These are phyloP conservation scores for Aureobasidium sp. DNA, from an alignment of 2,329 filamentous ascomycete genomes.

Conservation along the genomic window DNA sequence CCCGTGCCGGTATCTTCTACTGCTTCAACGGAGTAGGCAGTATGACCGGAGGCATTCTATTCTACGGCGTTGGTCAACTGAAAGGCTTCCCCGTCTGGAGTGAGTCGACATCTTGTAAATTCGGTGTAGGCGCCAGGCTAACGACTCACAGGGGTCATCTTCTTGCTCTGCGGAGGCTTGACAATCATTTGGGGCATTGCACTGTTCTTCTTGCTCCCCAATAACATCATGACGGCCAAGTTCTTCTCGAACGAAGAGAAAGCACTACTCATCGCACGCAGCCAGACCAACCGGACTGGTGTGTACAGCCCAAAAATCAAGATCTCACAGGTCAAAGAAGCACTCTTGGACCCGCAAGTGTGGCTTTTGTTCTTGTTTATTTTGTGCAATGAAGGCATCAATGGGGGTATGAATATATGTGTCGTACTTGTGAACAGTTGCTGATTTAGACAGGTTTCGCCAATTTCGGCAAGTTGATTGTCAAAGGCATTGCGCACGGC, in stretches of 20 bases:
- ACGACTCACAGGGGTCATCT: constrained; percentile 58
- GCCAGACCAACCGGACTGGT: constrained; percentile 36
- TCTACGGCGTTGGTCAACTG: constrained; percentile 38
- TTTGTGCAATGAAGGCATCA: constrained; percentile 46
- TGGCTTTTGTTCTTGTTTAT: constrained; percentile 29
- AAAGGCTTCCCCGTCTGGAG: constrained; percentile 23
- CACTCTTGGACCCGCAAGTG: constrained; percentile 54
- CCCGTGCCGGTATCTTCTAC: constrained; percentile 36
- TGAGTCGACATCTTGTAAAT: neutral
- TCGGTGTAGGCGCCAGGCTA: constrained; percentile 16
- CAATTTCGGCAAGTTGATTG: constrained; percentile 48
- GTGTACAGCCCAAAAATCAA: constrained; percentile 41
- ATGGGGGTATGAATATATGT: constrained; percentile 30
- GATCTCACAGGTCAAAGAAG: constrained; percentile 45
- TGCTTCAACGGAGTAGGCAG: constrained; percentile 71
- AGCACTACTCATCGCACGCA: constrained; percentile 39
- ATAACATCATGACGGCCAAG: constrained; percentile 62
- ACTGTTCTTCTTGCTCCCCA: constrained; percentile 54
- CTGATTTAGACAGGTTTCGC: constrained; percentile 26
- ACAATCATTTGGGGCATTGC: constrained; percentile 56
- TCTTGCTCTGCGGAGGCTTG: constrained; percentile 54
- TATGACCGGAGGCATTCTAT: constrained; percentile 60
- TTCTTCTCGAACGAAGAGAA: constrained; percentile 51
- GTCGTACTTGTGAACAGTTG: neutral
- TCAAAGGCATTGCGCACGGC: constrained; percentile 39